phyloP scores from a whole-genome alignment of 2,329 filamentous ascomycete species.

The Volutella citrinella region DNA sequence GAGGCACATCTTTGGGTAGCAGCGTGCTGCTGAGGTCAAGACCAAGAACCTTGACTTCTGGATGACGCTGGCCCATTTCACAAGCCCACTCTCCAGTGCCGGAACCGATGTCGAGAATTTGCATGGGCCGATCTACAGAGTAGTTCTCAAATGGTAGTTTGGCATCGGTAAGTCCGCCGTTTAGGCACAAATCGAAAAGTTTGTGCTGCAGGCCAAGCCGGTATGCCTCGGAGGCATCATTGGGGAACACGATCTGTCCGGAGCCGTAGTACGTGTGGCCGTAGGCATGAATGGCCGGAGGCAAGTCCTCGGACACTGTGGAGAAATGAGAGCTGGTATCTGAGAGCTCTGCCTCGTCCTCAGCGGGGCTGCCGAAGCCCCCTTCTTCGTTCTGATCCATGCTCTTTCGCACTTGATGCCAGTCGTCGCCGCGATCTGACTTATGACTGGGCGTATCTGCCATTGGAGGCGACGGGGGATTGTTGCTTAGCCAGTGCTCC shows the following conservation, averaged over 20 bases:
- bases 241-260: conserved; percentile 30
- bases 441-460: too few species aligned
- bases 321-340: conserved; percentile 32
- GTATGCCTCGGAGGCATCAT: conserved; percentile 31
- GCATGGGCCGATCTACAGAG: conserved; percentile 15
- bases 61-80: conserved; percentile 39
- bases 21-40: conserved; percentile 41
- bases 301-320: conserved; percentile 31
- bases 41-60: conserved; percentile 37
- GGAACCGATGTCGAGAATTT: conserved; percentile 41
- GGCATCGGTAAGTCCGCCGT: conserved; percentile 29
- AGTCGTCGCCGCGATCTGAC: too few species aligned
- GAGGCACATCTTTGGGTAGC: conserved; percentile 44
- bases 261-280: conserved; percentile 36
- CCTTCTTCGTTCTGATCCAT: conserved; percentile 11
- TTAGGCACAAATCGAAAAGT: conserved; percentile 33
- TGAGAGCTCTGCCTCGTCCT: conserved; percentile 22
- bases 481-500: too few species aligned
- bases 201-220: conserved; percentile 32
- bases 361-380: conserved; percentile 14
- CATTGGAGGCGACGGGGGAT: too few species aligned
- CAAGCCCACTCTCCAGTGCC: conserved; percentile 43
- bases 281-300: conserved; percentile 32
- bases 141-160: conserved; percentile 28
- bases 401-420: too few species aligned